These are phyloP conservation scores for Raffaelea ambrosiae DNA, from an alignment of 2,329 filamentous ascomycete genomes.

Conservation along the genomic window DNA sequence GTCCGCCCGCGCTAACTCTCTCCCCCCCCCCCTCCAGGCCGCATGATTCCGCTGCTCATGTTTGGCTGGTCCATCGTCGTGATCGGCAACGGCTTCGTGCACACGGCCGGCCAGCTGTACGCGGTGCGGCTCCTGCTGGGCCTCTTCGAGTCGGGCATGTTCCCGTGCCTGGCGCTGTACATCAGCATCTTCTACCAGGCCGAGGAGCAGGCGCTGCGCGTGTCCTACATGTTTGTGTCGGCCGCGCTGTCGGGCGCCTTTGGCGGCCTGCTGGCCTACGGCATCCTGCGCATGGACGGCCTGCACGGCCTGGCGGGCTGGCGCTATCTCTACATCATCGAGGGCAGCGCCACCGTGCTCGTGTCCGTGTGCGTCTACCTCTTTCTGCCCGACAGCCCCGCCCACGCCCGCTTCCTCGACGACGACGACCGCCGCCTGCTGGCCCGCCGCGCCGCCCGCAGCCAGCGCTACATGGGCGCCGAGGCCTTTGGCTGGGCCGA, in stretches of 20 bases:
- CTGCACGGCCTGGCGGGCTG: conserved; percentile 2
- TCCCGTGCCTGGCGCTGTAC: conserved; percentile 50
- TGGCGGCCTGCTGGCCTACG: conserved; percentile 7
- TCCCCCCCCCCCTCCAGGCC: not conserved
- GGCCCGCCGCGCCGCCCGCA: not conserved
- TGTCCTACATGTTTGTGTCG: conserved; percentile 3
- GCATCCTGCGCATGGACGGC: conserved; percentile 4
- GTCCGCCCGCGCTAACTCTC: not conserved
- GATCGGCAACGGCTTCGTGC: conserved; percentile 46
- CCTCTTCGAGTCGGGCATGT: conserved; percentile 49
- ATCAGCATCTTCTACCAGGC: conserved; percentile 6
- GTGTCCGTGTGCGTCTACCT: not conserved
- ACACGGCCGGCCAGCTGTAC: conserved; percentile 46
- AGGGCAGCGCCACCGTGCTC: conserved; percentile 1
- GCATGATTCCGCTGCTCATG: conserved; percentile 1
- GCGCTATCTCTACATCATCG: conserved; percentile 9
- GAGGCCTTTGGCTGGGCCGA: conserved; percentile 13
- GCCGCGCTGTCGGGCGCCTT: conserved; percentile 6
- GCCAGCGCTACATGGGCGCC: not conserved
- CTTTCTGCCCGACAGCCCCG: conserved; percentile 1
- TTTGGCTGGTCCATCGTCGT: conserved; percentile 44
- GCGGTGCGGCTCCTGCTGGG: conserved; percentile 51
- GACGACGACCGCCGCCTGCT: conserved; percentile 1
- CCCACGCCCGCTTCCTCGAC: conserved; percentile 1
- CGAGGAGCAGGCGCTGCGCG: conserved; percentile 7